Evolutionary conservation across 2,329 filamentous ascomycete genomes (phyloP), one percentile per base, ranked within the genome.

Genomic region (Stachybotrys echinatus): DNA sequence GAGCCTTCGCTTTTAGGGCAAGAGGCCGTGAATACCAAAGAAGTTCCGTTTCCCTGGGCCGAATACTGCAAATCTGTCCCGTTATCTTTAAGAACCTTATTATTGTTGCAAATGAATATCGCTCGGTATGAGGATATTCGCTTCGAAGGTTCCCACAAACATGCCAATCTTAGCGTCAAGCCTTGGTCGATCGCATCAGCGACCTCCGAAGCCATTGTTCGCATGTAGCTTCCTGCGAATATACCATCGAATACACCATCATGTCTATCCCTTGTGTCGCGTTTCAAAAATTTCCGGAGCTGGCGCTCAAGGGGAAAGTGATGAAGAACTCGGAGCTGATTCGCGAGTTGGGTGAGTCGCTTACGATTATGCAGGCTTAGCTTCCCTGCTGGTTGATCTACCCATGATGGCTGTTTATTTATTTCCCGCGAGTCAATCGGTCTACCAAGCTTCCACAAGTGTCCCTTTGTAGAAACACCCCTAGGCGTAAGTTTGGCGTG

Each of bases 371-470:
- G 45, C 1, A 53, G 44, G 2, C 48, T 54, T 2, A 61, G 50
- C 48, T 12, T 57, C 44, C 12, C 49, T 27, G 2, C 34, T 55
- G 34, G 55, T 50, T 2, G 53, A 49, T n/a, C 49, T 22, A 2
- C 48, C 3, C 27, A 34, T 50, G 0, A 46, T 50, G 6, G 58
- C 56, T 5, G 42, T 43, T 53, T 12, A 52, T 43, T 6, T 64
- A 42, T 17, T 44, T 47, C 5, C 47, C 50, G 2, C 50, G 54
- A 2, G 27, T 8, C 10, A 34, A 34, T 34, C 10, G 10, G 27
- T 34, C 14, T 34, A 14, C 27, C 27, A 34, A 64, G 42, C 42
- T 57, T 57, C 61, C 61, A 64, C 5, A 62, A 44, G 27, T 64
- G 58, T 0, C 61, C 61, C n/a, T 45, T 52, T 7, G 61, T 58